Base-by-base conservation (phyloP, 225 moss, liverwort and hornwort genomes). In the Lunularia cruciata region DNA sequence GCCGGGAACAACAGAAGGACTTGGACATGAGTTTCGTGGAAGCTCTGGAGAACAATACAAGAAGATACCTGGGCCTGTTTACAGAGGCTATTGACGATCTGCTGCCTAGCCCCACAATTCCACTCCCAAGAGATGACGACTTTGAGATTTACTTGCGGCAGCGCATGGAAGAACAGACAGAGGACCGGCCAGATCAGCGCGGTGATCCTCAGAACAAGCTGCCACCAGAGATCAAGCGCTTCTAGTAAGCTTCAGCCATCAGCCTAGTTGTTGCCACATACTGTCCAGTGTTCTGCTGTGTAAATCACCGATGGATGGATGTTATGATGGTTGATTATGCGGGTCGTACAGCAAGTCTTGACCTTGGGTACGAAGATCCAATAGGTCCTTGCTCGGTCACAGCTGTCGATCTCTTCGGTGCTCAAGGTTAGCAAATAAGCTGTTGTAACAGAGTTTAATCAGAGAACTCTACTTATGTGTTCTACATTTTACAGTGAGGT, bases 161-260 rank as follows among this genome's bases (percentile, higher is more conserved):
- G 75, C 92, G 95, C 34, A 89, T 77, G 35, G 90, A 96, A 75
- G 95, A 88, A 60, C 56, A 73, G 30, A n/a, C n/a, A n/a, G 75
- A 79, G 26, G 92, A 90, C 10, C 82, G 88, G 60, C 18, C 63
- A 46, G 90, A 92, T 59, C n/a, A 66, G 10, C 9, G 51, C 49
- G 81, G 80, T 31, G 95, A 96, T 59, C 86, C 95, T 79, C 76
- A 38, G 34, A 81, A 88, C 34, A 85, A 83, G 74, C 85, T 92
- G 20, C 95, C 95, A 34, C 77, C 95, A 5, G 95, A 96, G 74
- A 90, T 96, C 13, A 92, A 89, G 74, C 88, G 95, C 73, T 83
- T 78, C 63, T 92, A 82, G 93, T 94, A 78, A 89, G 88, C 65
- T 68, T 8, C 11, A 30, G 5, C 27, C 19, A 9, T 18, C 47